Percentiles rank a stretch among this genome's conserved stretches.
phyloP scores from a whole-genome alignment of 257 asterid genomes.

The Penstemon eatonii region DNA sequence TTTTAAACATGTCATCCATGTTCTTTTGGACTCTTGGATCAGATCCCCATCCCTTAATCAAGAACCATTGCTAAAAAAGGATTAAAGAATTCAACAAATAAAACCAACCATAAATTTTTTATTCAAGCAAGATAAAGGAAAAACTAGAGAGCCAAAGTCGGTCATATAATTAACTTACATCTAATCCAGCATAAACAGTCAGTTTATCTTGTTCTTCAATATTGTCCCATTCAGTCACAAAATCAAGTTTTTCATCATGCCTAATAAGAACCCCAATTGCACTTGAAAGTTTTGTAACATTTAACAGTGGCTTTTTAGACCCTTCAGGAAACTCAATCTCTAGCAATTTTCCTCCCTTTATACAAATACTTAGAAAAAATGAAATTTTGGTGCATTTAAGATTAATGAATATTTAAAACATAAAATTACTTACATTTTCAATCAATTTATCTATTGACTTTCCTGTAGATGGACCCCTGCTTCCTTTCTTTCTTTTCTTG shows the following conservation, averaged over 20 bases:
- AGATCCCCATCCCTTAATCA: background rate
- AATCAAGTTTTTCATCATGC: background rate
- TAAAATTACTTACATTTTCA: no score
- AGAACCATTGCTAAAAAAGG: background rate
- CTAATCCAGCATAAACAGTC: background rate
- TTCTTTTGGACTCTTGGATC: background rate
- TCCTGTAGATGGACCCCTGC: no score
- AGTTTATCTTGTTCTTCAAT: background rate
- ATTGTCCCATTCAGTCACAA: background rate
- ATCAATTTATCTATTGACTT: no score
- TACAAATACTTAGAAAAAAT: background rate
- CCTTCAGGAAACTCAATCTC: background rate
- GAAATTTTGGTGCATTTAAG: no score
- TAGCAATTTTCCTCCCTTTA: background rate
- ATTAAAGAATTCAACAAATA: background rate
- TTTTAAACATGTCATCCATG: background rate
- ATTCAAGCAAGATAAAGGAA: no score
- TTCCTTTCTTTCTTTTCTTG: no score
- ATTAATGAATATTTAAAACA: no score
- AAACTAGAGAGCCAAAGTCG: no score
- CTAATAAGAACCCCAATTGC: background rate
- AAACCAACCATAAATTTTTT: no score
- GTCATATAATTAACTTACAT: background rate
- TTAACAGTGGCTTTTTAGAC: background rate
- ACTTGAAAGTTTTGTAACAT: background rate